Base-by-base conservation (phyloP, 805 yeast genomes). In the Hanseniaspora valbyensis region DNA sequence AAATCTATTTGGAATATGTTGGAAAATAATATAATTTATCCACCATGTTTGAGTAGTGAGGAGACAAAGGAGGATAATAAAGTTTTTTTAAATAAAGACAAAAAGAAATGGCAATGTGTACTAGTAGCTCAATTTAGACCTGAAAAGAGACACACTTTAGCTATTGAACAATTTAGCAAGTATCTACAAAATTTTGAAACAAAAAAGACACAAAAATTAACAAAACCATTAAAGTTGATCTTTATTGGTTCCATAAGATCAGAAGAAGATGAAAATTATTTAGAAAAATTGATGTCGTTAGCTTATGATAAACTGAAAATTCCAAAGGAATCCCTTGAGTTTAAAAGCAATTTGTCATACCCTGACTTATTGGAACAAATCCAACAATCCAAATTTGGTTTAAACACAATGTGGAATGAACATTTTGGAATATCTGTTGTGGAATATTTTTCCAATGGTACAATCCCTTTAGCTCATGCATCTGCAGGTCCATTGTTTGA, bases 331-430 rank as follows among this genome's bases (percentile, higher is more conserved):
- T 63, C 72, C 18, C 63, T 73, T 12, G 70, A 75, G 42, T 81
- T 88, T 58, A 68, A 80, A 0, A 73, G 83, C 4, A 94, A 92
- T 66, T 82, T 90, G 25, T 73, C 86, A 9, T 85, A 85, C 67
- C 71, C 69, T 1, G 73, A 70, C 16, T 79, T 94, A 13, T 68
- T 77, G 48, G 60, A 66, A 26, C 72, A 76, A 49, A 69, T 94
- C 30, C 58, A 68, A 12, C 67, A 64, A 13, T 75, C 87, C 2
- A 75, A 79, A 24, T 79, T 77, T 59, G 98, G 98, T 4, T 69
- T 92, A 36, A 90, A 92, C 60, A 88, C 95, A 28, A 92, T 92
- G 99, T 92, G 98, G 98, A 92, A 92, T 66, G 99, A 92, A 69
- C 99, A 92, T 68, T 92, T 92, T 64, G 99, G 99, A 18, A 92